phyloP scores from a whole-genome alignment of 140 eudicot genomes.

The Anethum foeniculum region DNA sequence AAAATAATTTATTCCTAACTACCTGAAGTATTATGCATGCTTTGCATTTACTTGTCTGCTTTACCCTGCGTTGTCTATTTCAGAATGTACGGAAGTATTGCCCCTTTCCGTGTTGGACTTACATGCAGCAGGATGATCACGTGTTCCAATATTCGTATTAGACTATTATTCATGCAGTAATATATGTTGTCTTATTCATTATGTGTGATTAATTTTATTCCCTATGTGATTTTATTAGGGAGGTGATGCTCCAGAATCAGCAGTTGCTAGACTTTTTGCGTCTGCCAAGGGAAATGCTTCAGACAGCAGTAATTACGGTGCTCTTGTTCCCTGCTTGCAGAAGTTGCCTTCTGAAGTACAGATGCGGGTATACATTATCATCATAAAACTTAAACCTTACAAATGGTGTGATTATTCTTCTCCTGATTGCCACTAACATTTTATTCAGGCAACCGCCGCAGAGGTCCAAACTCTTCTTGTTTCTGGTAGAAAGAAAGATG shows the following conservation, averaged over 20 bases:
- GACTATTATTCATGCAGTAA: background rate
- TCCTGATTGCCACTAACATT: slow-evolving; percentile 5
- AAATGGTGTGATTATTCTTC: slow-evolving; percentile 9
- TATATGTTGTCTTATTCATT: background rate
- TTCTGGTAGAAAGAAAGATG: slow-evolving; percentile 84
- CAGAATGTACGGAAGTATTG: background rate
- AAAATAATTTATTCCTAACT: background rate
- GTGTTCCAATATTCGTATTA: background rate
- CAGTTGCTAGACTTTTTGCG: slow-evolving; percentile 86
- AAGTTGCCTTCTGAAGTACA: slow-evolving; percentile 76
- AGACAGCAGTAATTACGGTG: slow-evolving; percentile 43
- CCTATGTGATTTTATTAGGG: slow-evolving; percentile 40
- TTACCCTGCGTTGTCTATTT: background rate
- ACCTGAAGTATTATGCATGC: background rate
- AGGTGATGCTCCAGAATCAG: slow-evolving; percentile 70
- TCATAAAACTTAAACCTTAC: background rate
- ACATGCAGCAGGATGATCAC: background rate
- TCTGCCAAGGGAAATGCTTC: slow-evolving; percentile 49
- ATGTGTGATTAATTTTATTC: background rate
- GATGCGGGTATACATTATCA: slow-evolving; percentile 40
- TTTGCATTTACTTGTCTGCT: background rate
- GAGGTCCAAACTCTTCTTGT: slow-evolving; percentile 89
- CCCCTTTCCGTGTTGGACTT: background rate
- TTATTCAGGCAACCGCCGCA: slow-evolving; percentile 63
- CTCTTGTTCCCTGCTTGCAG: slow-evolving; percentile 63